Base-by-base conservation (phyloP, 805 yeast species). In the Candida cerambycidarum region DNA sequence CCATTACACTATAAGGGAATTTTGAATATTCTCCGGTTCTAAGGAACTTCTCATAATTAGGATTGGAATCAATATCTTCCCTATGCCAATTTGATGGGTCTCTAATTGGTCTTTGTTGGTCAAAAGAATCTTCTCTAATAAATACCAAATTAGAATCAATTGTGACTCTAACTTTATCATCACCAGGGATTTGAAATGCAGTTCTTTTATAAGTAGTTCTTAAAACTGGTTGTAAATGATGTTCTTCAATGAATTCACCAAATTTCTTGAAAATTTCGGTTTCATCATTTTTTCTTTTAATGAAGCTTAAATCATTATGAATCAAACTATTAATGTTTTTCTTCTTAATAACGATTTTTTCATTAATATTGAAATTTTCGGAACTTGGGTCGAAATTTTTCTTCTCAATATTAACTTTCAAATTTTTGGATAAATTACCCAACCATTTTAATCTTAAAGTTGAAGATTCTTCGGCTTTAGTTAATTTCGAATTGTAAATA, bases 131-230 rank as follows among this genome's bases (percentile, higher is more conserved):
- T 61, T 92, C 99, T 55, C 98, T 80, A 47, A 92, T 83, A 59
- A 87, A 90, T 40, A 83, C 59, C 43, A 93, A 80, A 61, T 93
- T 93, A 12, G 95, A 84, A 65, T 92, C 98, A 50, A 92, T 87
- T 33, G 87, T 83, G 47, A 93, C 82, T 61, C 98, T 82, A 29
- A 90, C 84, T 57, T 92, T 79, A 61, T 90, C 95, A 61, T 93
- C 98, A 45, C 97, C 97, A 2, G 99, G 99, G 55, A 92, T 92
- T 72, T 92, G 97, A 73, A 93, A 92, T 2, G 98, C 98, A 5
- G 96, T 87, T 63, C 98, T 78, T 32, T 89, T 86, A 68, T 87
- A 89, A 28, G 83, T 79, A 9, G 97, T 79, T 68, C 98, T 82
- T 60, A 93, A 67, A 29, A 87, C 79, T 11, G 99, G 99, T 64